Evolutionary conservation across 352 stramenopile species (phyloP).

Genomic region (Globisporangium splendens): DNA sequence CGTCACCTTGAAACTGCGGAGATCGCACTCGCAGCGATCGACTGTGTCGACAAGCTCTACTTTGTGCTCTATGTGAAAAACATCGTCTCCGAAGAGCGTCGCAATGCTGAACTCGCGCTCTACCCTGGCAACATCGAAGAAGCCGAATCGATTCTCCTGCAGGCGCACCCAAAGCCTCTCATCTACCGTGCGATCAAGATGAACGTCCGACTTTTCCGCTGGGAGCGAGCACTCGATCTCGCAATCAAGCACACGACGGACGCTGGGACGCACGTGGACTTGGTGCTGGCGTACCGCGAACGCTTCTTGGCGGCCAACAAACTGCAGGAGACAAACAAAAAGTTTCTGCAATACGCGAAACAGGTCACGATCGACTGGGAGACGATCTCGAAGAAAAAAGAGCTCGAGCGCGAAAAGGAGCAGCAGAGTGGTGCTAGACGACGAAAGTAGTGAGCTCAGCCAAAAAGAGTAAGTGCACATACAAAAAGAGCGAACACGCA

Average conservation of each 20-base stretch:
- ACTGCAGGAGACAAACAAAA: constrained; percentile 84
- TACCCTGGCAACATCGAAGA: constrained; percentile 86
- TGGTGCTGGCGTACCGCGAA: constrained; percentile 86
- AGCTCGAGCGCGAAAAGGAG: constrained; percentile 81
- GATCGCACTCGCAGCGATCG: constrained; percentile 88
- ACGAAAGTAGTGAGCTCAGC: constrained; percentile 42
- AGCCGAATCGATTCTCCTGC: constrained; percentile 90
- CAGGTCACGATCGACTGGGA: constrained; percentile 88
- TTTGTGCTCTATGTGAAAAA: constrained; percentile 90
- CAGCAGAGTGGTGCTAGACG: constrained; percentile 37
- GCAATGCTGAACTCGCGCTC: constrained; percentile 86
- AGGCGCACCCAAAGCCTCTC: constrained; percentile 83
- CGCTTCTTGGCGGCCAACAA: constrained; percentile 84
- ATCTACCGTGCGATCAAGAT: constrained; percentile 93
- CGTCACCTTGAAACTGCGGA: constrained; percentile 91
- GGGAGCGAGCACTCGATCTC: constrained; percentile 84
- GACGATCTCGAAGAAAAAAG: constrained; percentile 88
- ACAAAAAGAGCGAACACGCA: constrained; percentile 6
- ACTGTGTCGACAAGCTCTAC: constrained; percentile 92
- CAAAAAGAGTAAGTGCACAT: not conserved
- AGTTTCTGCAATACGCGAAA: constrained; percentile 86
- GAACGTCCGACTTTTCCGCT: constrained; percentile 89
- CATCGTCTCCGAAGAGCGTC: constrained; percentile 76
- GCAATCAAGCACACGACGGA: constrained; percentile 88
- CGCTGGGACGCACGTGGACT: constrained; percentile 86